phyloP scores from a whole-genome alignment of 768 basidiomycete genomes.

The Tephrocybe rancida region DNA sequence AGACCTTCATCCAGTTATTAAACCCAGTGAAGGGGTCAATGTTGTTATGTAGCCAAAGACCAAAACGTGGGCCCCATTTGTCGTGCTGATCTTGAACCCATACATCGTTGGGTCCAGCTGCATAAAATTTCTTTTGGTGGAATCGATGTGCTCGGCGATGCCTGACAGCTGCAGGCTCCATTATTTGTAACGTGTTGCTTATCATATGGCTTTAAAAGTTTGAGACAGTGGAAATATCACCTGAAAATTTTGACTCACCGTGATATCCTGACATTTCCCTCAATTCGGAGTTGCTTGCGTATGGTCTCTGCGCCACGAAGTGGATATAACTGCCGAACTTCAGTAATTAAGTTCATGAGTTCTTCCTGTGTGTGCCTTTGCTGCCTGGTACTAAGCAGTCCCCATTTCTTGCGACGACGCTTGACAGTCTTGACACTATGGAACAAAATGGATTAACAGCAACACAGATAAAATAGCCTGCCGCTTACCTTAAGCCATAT shows the following conservation, averaged over 20 bases:
- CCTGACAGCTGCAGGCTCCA: background rate
- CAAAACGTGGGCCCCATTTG: slow-evolving; percentile 33
- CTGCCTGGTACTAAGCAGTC: background rate
- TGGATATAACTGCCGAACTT: slow-evolving; percentile 12
- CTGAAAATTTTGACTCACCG: slow-evolving; percentile 12
- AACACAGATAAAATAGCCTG: background rate
- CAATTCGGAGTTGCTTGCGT: slow-evolving; percentile 12
- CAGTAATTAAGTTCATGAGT: background rate
- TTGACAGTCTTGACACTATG: background rate
- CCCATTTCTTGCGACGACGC: background rate
- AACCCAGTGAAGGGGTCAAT: slow-evolving; percentile 27
- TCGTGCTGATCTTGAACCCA: slow-evolving; percentile 37
- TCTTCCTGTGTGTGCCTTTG: background rate
- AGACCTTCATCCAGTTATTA: slow-evolving; percentile 31
- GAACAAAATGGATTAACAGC: background rate
- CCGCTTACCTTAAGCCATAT: slow-evolving; percentile 17
- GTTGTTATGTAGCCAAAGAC: slow-evolving; percentile 29
- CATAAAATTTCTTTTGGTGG: slow-evolving; percentile 24
- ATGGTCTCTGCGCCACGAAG: slow-evolving; percentile 15
- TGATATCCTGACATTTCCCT: slow-evolving; percentile 15
- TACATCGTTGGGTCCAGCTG: slow-evolving; percentile 34
- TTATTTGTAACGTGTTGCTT: background rate
- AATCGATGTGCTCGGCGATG: slow-evolving; percentile 13
- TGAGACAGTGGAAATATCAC: background rate
- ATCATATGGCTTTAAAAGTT: background rate